These are phyloP conservation scores for Fermentozyma sake DNA, from an alignment of 1,139 yeast species.

Conservation along the genomic window DNA sequence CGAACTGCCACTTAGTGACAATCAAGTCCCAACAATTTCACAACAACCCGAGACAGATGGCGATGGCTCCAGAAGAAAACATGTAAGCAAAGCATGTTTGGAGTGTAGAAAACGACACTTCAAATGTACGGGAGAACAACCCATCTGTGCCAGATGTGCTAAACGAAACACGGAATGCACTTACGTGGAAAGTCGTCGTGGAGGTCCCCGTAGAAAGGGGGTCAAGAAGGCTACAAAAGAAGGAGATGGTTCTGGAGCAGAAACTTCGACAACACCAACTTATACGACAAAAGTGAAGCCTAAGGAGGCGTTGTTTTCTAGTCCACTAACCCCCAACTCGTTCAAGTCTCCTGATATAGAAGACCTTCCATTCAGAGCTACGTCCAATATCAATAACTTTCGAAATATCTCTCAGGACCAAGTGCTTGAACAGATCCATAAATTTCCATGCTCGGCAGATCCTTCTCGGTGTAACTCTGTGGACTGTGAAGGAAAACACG, in stretches of 20 bases:
- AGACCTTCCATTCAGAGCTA: slow-evolving; percentile 4
- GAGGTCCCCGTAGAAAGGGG: slow-evolving; percentile 48
- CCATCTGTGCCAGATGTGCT: slow-evolving; percentile 38
- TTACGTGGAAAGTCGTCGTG: slow-evolving; percentile 46
- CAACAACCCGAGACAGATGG: too few species aligned
- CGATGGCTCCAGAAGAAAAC: too few species aligned
- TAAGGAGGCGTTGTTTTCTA: too few species aligned
- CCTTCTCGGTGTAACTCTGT: slow-evolving; percentile 2
- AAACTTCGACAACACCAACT: neutral
- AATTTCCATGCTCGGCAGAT: slow-evolving; percentile 5
- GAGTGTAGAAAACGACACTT: slow-evolving; percentile 46
- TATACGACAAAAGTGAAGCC: too few species aligned
- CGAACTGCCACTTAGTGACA: too few species aligned
- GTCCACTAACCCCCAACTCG: too few species aligned
- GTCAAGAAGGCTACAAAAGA: slow-evolving; percentile 14
- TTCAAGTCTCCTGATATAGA: slow-evolving; percentile 10
- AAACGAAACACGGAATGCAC: slow-evolving; percentile 30
- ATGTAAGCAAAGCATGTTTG: slow-evolving; percentile 36
- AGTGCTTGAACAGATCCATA: slow-evolving; percentile 1
- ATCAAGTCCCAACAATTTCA: too few species aligned
- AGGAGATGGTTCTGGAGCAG: neutral
- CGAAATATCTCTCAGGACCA: slow-evolving; percentile 1
- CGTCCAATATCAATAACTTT: neutral
- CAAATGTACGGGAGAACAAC: slow-evolving; percentile 46
- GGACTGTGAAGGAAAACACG: slow-evolving; percentile 2